Evolutionary conservation across 768 basidiomycete genomes (phyloP), one percentile per base, ranked within the genome.

Genomic region (Chalciporus piperatus): DNA sequence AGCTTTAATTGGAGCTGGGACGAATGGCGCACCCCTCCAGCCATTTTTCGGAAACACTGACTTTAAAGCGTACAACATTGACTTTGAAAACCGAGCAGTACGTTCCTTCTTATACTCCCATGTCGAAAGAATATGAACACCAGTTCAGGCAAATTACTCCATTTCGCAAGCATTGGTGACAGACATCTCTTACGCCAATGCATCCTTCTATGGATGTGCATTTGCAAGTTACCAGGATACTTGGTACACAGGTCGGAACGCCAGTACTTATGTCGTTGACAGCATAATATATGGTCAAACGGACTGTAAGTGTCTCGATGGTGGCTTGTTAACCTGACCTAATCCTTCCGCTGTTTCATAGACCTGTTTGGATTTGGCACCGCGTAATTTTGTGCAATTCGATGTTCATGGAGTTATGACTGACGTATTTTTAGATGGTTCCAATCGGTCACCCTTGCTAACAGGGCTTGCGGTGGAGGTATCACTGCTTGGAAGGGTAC

Each of bases 201-300:
- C 81, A 3, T 83, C 82, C 1, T 84, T 84, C 66, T 85, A 83
- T 55, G 80, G 79, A 0, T 83, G 81, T 55, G 72, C 78, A 1
- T 84, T 84, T 28, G 28, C 37, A 23, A 44, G 46, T 40, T 33
- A 1, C 9, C 37, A 40, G 22, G 52, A 54, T 28, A 85, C 83
- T 0, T 81, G 82, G 78, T 84, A 82, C 57, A 82, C 81, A 0
- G 83, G 83, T 3, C 68, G 76, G 7, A 82, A 80, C 52, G 80
- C 72, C 1, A 79, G 77, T 61, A 81, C 81, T 0, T 84, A 81
- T 60, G 79, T 81, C 5, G 75, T 79, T 10, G 83, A 84, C 51
- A 83, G 82, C 52, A 77, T 79, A n/a, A 75, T 86, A n/a, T 82
- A 75, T 49, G 83, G 84, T 3, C 74, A 81, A 60, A 85, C 83